A percentile compares a stretch with the other conserved stretches of the same genome.
phyloP scores from a whole-genome alignment of 2,329 filamentous ascomycete genomes.

The Calycina herbarum region DNA sequence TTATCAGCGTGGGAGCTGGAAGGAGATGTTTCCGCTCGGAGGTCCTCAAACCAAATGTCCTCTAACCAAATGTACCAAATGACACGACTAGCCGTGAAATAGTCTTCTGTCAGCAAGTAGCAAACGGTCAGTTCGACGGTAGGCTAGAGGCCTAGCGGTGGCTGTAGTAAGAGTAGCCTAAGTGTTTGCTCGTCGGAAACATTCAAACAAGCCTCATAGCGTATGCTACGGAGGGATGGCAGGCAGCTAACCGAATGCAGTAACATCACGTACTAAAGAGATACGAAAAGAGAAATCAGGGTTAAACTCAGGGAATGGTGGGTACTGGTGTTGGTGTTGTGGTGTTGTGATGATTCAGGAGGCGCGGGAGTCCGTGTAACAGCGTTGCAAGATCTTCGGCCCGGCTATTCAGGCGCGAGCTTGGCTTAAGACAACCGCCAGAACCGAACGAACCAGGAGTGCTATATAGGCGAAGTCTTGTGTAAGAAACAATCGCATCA shows the following conservation, averaged over 20 bases:
- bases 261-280: not conserved
- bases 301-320: not conserved
- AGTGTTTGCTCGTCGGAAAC: not conserved
- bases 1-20: not conserved
- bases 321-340: not conserved
- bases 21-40: not conserved
- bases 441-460: not conserved
- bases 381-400: not conserved
- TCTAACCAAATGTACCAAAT: not conserved
- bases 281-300: not conserved
- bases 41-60: not conserved
- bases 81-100: not conserved
- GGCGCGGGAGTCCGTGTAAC: slow-evolving; percentile 13
- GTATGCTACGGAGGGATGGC: not conserved
- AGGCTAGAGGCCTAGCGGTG: not conserved
- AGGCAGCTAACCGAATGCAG: not conserved
- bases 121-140: not conserved
- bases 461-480: not conserved
- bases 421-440: slow-evolving; percentile 1
- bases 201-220: not conserved
- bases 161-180: not conserved
- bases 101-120: slow-evolving; percentile 1
- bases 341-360: not conserved
- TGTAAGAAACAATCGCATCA: slow-evolving; percentile 3
- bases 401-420: not conserved